A percentile compares a stretch with the other conserved stretches of the same genome.
Conservation (phyloP, 805 yeast species). For the Pichia rugopelliculosa region DNA sequence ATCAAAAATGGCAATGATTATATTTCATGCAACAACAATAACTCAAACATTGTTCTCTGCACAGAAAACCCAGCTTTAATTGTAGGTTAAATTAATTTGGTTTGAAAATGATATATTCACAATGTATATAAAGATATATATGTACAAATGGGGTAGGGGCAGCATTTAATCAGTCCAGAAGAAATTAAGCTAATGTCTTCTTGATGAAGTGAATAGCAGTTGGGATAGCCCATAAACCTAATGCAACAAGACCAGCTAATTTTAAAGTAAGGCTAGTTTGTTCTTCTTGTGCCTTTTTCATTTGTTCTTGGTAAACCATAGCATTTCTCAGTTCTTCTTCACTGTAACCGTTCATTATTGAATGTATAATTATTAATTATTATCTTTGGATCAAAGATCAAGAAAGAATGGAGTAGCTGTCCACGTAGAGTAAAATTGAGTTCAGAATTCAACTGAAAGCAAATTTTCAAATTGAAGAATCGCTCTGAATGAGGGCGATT, state of each 20-base stretch:
- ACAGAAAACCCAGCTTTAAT: no score
- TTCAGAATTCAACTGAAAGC: no score
- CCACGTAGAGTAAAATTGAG: neutral
- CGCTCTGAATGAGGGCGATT: neutral
- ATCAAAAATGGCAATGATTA: no score
- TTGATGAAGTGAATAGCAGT: conserved; percentile 46
- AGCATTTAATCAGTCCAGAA: no score
- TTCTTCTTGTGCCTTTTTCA: conserved; percentile 58
- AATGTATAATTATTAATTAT: no score
- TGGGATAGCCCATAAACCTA: conserved; percentile 55
- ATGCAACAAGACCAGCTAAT: conserved; percentile 56
- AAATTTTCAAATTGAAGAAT: neutral
- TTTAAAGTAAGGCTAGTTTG: conserved; percentile 52
- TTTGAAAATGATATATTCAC: neutral
- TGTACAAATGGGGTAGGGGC: neutral
- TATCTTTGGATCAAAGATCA: no score
- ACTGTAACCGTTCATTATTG: conserved; percentile 24
- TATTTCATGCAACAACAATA: no score
- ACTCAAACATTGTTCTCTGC: no score
- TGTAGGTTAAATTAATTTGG: neutral
- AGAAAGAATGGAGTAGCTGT: neutral
- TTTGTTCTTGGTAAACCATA: conserved; percentile 39
- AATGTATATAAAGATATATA: neutral
- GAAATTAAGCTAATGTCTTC: conserved; percentile 26
- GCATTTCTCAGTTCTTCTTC: conserved; percentile 37